phyloP scores from a whole-genome alignment of 148 eudicot genomes.

The Tetragonia tetragonoides region DNA sequence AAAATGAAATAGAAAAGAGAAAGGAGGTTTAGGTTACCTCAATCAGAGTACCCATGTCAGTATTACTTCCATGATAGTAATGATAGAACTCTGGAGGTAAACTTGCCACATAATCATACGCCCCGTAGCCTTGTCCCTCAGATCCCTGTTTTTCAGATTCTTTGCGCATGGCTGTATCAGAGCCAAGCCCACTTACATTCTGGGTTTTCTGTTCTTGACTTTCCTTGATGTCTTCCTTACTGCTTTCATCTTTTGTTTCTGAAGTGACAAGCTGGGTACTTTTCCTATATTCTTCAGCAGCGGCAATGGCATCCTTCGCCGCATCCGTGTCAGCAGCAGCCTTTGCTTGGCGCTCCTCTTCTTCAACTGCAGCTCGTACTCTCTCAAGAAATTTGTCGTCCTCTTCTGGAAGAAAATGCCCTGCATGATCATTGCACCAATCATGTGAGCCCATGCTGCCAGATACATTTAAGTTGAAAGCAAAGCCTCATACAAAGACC shows the following conservation, averaged over 20 bases:
- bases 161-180: constrained; percentile 24
- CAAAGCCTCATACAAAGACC: background rate
- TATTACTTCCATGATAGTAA: constrained; percentile 87
- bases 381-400: constrained; percentile 86
- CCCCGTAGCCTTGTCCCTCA: constrained; percentile 41
- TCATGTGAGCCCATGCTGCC: background rate
- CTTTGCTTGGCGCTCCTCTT: constrained; percentile 81
- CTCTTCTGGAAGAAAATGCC: constrained; percentile 90
- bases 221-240: constrained; percentile 29
- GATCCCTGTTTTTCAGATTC: constrained; percentile 38
- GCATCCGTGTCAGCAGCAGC: constrained; percentile 79
- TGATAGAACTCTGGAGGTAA: constrained; percentile 92
- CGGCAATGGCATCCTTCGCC: constrained; percentile 77
- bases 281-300: constrained; percentile 69
- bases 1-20: background rate
- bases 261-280: constrained; percentile 30
- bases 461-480: background rate
- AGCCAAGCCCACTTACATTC: constrained; percentile 22
- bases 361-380: constrained; percentile 88
- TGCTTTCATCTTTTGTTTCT: constrained; percentile 34
- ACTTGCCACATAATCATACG: constrained; percentile 62
- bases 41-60: constrained; percentile 87
- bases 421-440: constrained; percentile 39
- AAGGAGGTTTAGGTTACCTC: constrained; percentile 46
- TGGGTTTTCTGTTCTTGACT: constrained; percentile 32